phyloP scores from a whole-genome alignment of 2,329 filamentous ascomycete genomes.

The Sporothrix pseudoabietina region DNA sequence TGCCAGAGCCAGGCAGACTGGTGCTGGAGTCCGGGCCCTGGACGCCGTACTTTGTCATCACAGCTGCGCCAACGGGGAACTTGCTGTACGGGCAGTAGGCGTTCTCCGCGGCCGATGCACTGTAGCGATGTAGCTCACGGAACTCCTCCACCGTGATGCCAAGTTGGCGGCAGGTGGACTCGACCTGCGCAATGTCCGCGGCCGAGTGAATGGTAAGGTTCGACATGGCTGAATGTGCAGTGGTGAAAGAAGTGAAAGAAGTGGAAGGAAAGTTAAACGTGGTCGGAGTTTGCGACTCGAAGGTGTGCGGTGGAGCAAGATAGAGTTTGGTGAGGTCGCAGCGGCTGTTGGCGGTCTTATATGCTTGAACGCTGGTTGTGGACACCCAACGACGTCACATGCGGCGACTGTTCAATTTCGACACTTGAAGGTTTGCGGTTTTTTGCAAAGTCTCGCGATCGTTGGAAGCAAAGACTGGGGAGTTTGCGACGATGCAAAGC shows the following conservation, averaged over 20 bases:
- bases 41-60: constrained; percentile 58
- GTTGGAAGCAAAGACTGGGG: neutral
- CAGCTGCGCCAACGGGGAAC: constrained; percentile 84
- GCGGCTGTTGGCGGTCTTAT: constrained; percentile 18
- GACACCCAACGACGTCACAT: neutral
- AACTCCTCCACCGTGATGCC: constrained; percentile 66
- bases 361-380: neutral
- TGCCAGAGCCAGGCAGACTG: constrained; percentile 2
- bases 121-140: constrained; percentile 60
- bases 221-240: constrained; percentile 28
- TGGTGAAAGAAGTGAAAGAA: neutral
- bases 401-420: neutral
- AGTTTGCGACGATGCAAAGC: neutral
- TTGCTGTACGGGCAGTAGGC: constrained; percentile 94
- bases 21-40: neutral
- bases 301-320: neutral
- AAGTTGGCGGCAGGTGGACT: constrained; percentile 45
- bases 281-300: neutral
- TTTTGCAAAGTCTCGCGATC: neutral
- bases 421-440: neutral
- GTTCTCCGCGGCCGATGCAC: constrained; percentile 69
- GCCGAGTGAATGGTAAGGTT: constrained; percentile 36
- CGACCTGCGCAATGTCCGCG: constrained; percentile 36
- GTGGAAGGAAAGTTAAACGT: neutral
- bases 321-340: neutral